Evolutionary conservation across 345 rosid genomes (phyloP).

Genomic region (Salix koriyanagi): DNA sequence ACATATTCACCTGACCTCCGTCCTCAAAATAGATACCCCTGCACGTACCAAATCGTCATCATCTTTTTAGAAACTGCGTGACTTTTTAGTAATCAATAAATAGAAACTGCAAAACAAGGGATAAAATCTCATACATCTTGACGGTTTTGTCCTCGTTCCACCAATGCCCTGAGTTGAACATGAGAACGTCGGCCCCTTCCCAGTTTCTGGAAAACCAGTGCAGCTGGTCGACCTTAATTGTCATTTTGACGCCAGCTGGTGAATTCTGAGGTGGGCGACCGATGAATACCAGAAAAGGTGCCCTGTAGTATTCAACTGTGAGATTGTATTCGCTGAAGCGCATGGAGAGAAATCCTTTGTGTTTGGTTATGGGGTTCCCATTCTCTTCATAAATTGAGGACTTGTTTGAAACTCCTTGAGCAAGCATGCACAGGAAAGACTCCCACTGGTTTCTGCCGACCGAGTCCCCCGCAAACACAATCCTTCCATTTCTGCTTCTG

Average conservation of each 20-base stretch:
- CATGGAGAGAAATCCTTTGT: slow-evolving; percentile 83
- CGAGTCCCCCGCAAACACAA: slow-evolving; percentile 87
- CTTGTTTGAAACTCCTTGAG: slow-evolving; percentile 46
- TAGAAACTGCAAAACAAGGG: neutral
- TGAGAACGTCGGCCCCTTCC: slow-evolving; percentile 63
- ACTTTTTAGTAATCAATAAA: neutral
- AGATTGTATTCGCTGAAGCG: slow-evolving; percentile 64
- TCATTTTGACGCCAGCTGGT: slow-evolving; percentile 28
- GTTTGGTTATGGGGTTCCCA: slow-evolving; percentile 67
- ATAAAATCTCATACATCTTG: slow-evolving; percentile 23
- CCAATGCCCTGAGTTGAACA: slow-evolving; percentile 84
- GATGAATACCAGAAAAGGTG: slow-evolving; percentile 58
- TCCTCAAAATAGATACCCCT: slow-evolving; percentile 76
- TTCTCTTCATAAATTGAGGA: slow-evolving; percentile 66
- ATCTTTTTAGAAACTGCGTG: neutral
- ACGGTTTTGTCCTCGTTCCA: slow-evolving; percentile 73
- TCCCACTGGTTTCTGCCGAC: slow-evolving; percentile 96
- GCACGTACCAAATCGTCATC: neutral
- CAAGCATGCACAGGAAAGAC: slow-evolving; percentile 70
- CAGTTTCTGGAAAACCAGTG: slow-evolving; percentile 63
- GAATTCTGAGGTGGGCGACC: slow-evolving; percentile 57
- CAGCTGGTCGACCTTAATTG: slow-evolving; percentile 56
- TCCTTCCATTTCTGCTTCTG: slow-evolving; percentile 63
- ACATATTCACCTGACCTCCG: slow-evolving; percentile 50
- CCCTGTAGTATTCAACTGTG: slow-evolving; percentile 69